phyloP scores from a whole-genome alignment of 176 grass and related monocot genomes.

The Elaeis guineensis region DNA sequence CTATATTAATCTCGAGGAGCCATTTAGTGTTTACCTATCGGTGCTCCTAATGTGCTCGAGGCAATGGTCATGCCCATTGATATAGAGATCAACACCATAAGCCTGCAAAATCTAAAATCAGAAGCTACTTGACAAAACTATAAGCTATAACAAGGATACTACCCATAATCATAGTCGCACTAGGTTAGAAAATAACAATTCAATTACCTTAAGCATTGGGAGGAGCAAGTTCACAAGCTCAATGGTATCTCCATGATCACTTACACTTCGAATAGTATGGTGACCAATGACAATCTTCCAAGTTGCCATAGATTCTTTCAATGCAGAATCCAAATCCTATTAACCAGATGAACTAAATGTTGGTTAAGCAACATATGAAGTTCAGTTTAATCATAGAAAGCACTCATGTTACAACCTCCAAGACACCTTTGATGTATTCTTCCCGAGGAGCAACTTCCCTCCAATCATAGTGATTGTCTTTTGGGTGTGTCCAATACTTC shows the following conservation, averaged over 20 bases:
- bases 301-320: conserved; percentile 5
- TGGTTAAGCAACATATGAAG: background rate
- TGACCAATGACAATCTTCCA: conserved; percentile 18
- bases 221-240: conserved; percentile 2
- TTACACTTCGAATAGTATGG: conserved; percentile 9
- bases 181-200: background rate
- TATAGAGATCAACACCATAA: background rate
- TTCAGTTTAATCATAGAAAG: background rate
- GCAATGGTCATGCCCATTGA: background rate
- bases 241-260: conserved; percentile 9
- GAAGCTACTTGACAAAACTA: background rate
- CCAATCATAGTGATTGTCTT: conserved; percentile 13
- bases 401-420: background rate
- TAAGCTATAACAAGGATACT: background rate
- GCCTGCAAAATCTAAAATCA: background rate
- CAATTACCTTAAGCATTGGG: conserved; percentile 7
- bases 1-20: background rate
- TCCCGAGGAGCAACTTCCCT: conserved; percentile 7
- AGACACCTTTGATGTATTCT: conserved; percentile 1
- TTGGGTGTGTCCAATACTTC: conserved; percentile 4
- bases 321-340: conserved; percentile 9
- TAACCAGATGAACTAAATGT: background rate
- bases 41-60: background rate
- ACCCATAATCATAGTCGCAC: background rate
- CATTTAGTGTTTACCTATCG: background rate